phyloP scores from a whole-genome alignment of 495 filamentous ascomycete species.

The Penicillium paxilli region DNA sequence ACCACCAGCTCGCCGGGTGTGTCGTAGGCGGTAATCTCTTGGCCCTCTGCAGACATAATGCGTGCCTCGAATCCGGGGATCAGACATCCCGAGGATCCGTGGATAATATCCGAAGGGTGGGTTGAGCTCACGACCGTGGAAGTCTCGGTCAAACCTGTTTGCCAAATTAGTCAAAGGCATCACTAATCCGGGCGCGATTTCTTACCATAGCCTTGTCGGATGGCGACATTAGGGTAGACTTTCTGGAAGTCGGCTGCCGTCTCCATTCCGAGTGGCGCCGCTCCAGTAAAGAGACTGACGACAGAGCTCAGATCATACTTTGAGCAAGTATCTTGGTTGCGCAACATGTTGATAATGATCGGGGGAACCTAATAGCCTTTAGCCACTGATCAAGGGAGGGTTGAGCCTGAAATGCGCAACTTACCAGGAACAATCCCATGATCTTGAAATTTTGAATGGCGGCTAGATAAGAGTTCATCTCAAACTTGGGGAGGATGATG shows the following conservation, averaged over 20 bases:
- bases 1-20: constrained; percentile 80
- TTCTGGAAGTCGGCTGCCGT: constrained; percentile 67
- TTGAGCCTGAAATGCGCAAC: constrained; percentile 13
- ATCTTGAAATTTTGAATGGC: constrained; percentile 77
- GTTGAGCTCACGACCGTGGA: constrained; percentile 71
- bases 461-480: constrained; percentile 62
- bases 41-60: constrained; percentile 69
- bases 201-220: constrained; percentile 82
- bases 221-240: constrained; percentile 62
- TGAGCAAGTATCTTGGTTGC: constrained; percentile 59
- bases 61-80: constrained; percentile 67
- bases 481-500: constrained; percentile 84
- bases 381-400: neutral
- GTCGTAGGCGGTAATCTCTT: constrained; percentile 73
- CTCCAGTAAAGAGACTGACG: constrained; percentile 69
- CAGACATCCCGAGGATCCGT: constrained; percentile 73
- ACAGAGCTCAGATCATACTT: constrained; percentile 78
- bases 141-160: constrained; percentile 75
- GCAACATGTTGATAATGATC: constrained; percentile 79
- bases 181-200: neutral
- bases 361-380: constrained; percentile 64
- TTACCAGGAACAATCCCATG: constrained; percentile 63
- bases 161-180: neutral
- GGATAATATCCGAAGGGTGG: constrained; percentile 63
- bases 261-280: constrained; percentile 80